phyloP scores from a whole-genome alignment of 139 green algal species.

The Ettlia oleoabundans region DNA sequence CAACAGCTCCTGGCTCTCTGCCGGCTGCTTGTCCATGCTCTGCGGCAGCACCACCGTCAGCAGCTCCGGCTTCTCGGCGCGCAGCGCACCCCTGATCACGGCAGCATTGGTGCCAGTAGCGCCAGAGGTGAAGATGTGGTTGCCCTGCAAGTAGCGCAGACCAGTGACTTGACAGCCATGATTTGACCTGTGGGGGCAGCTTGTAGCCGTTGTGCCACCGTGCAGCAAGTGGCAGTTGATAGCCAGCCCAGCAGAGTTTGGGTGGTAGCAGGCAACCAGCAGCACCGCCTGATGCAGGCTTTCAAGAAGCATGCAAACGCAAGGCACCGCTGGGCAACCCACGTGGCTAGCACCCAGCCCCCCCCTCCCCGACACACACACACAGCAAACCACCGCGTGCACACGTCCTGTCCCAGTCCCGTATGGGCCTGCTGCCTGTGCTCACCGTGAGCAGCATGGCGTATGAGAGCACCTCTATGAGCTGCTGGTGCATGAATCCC shows the following conservation, averaged over 20 bases:
- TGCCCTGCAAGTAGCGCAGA: slow-evolving; percentile 77
- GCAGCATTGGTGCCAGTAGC: slow-evolving; percentile 97
- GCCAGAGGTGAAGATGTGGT: slow-evolving; percentile 97
- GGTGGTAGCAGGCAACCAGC: too few relatives aligned
- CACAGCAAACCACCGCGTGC: too few relatives aligned
- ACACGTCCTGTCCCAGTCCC: not conserved
- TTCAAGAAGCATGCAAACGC: not conserved
- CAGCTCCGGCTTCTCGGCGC: slow-evolving; percentile 91
- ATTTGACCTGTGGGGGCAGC: too few relatives aligned
- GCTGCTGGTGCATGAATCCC: slow-evolving; percentile 97
- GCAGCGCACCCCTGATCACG: slow-evolving; percentile 94
- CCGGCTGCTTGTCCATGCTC: slow-evolving; percentile 85
- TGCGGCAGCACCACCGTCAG: slow-evolving; percentile 97
- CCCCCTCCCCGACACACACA: not conserved
- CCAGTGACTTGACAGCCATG: too few relatives aligned
- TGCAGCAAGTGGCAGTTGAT: too few relatives aligned
- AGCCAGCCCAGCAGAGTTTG: too few relatives aligned
- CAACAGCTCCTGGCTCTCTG: slow-evolving; percentile 94
- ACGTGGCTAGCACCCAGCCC: not conserved
- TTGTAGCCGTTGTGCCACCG: too few relatives aligned
- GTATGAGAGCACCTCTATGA: slow-evolving; percentile 98
- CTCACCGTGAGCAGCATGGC: slow-evolving; percentile 94
- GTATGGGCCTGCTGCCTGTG: not conserved
- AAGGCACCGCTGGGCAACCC: not conserved
- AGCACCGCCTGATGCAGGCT: too few relatives aligned